Percentiles rank a stretch among this genome's conserved stretches.
Evolutionary conservation across 1,139 yeast genomes (phyloP).

Genomic region (Suhomyces panamericanus): DNA sequence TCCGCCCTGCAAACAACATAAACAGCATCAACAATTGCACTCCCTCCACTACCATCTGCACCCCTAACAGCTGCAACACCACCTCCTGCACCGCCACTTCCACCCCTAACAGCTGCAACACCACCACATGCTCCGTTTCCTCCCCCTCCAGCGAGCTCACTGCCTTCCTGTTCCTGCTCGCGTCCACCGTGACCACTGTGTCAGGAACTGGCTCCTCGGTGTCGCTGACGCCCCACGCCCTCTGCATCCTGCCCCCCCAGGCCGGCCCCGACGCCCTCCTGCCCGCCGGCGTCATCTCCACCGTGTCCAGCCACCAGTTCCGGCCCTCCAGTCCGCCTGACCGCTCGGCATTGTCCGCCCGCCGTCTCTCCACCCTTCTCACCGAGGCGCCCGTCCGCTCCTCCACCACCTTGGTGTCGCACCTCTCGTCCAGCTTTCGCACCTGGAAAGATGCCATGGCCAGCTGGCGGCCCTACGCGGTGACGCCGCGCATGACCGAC

Average conservation of each 20-base stretch:
- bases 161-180: background rate
- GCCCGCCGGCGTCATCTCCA: constrained; percentile 4
- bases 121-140: background rate
- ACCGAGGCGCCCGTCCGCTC: background rate
- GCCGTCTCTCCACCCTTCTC: background rate
- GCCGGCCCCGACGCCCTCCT: constrained; percentile 2
- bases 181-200: constrained; percentile 4
- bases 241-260: constrained; percentile 9
- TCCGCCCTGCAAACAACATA: too few relatives aligned
- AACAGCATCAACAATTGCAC: too few relatives aligned
- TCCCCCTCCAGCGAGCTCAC: too few relatives aligned
- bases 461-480: constrained; percentile 11
- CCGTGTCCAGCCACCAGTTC: constrained; percentile 7
- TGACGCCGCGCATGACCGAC: constrained; percentile 27
- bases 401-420: constrained; percentile 8
- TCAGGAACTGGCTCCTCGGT: constrained; percentile 1
- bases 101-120: background rate
- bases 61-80: background rate
- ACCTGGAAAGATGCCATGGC: constrained; percentile 10
- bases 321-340: constrained; percentile 4
- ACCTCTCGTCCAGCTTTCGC: constrained; percentile 11
- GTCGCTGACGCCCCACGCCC: constrained; percentile 2
- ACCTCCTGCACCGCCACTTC: background rate
- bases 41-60: too few relatives aligned
- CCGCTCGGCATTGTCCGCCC: background rate